Base-by-base conservation (phyloP, 164 flowering plant species). In the Kalanchoe fedtschenkoi region DNA sequence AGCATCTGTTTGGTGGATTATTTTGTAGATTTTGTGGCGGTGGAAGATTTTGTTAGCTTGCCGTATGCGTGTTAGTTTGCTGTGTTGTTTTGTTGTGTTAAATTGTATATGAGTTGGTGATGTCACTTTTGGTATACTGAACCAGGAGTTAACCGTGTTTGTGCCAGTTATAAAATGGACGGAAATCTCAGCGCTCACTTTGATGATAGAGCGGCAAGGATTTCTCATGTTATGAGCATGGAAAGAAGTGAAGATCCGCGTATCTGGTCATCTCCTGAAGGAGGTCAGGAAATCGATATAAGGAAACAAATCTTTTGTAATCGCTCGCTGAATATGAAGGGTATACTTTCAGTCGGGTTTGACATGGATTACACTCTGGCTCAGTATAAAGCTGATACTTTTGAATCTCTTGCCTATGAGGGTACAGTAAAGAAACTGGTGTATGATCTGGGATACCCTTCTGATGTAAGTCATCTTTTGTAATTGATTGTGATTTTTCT, bases 331-430 rank as follows among this genome's bases (percentile, higher is more conserved):
- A 93, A 93, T 74, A 93, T 93, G 98, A 90, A 78, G 70, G 83
- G 72, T 65, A 85, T 93, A 67, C 81, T 88, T 59, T 95, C 98
- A 54, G 96, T 93, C 28, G 98, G 98, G 28, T 93, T 93, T 75
- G 98, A 93, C 58, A 93, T 93, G 98, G 98, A 93, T 72, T 93
- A 93, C 68, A 93, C 98, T 24, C 70, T 93, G 71, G 98, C 98
- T 51, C 97, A 93, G 37, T 93, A 93, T 79, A 93, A 73, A 75
- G 83, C 97, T 34, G 92, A 90, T 69, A 90, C 98, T 34, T 93
- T 93, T 77, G 98, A 93, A 70, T 73, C 95, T 22, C 93, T 93
- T 74, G 98, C 98, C 14, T 90, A 93, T 67, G 80, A 80, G 67
- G 97, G 97, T 69, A 90, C 98, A n/a, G 62, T 90, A 51, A 80